These are phyloP conservation scores for Penicillium pulvis DNA, from an alignment of 495 filamentous ascomycete genomes.

Conservation along the genomic window DNA sequence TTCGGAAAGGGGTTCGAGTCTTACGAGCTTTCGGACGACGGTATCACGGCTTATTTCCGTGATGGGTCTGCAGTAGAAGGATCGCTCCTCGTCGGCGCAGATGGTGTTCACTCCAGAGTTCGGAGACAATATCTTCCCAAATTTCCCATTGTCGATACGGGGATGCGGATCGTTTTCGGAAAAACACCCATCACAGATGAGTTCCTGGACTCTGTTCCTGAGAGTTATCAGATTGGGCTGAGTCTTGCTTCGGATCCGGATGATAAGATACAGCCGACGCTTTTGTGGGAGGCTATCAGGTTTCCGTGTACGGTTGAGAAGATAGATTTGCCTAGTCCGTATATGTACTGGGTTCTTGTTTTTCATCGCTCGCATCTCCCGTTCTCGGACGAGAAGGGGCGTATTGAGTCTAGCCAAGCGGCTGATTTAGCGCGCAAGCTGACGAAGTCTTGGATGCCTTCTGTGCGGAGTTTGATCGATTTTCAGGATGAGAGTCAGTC, in stretches of 20 bases:
- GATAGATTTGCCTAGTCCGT: slow-evolving; percentile 29
- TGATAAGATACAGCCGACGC: slow-evolving; percentile 30
- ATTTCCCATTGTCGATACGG: slow-evolving; percentile 42
- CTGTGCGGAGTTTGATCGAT: slow-evolving; percentile 36
- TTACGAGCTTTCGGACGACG: slow-evolving; percentile 33
- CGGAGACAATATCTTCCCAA: slow-evolving; percentile 45
- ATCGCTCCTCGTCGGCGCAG: slow-evolving; percentile 47
- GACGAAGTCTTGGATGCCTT: slow-evolving; percentile 32
- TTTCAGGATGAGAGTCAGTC: slow-evolving; percentile 35
- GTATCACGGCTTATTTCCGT: slow-evolving; percentile 38
- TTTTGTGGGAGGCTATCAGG: slow-evolving; percentile 38
- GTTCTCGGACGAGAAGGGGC: slow-evolving; percentile 22
- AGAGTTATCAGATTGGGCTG: slow-evolving; percentile 13
- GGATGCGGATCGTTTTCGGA: slow-evolving; percentile 42
- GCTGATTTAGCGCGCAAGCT: slow-evolving; percentile 24
- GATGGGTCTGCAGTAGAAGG: slow-evolving; percentile 41
- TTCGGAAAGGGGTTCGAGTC: slow-evolving; percentile 43
- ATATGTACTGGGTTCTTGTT: slow-evolving; percentile 44
- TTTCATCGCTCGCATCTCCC: slow-evolving; percentile 22
- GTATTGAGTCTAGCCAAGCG: slow-evolving; percentile 21
- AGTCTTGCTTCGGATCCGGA: slow-evolving; percentile 17
- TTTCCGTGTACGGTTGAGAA: slow-evolving; percentile 27
- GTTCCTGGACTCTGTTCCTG: slow-evolving; percentile 9
- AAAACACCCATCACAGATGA: slow-evolving; percentile 22
- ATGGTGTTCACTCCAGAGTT: slow-evolving; percentile 43